Evolutionary conservation across 371 early-diverging fungal genomes (phyloP), one percentile per base, ranked within the genome.

Genomic region (Mycotypha africana): DNA sequence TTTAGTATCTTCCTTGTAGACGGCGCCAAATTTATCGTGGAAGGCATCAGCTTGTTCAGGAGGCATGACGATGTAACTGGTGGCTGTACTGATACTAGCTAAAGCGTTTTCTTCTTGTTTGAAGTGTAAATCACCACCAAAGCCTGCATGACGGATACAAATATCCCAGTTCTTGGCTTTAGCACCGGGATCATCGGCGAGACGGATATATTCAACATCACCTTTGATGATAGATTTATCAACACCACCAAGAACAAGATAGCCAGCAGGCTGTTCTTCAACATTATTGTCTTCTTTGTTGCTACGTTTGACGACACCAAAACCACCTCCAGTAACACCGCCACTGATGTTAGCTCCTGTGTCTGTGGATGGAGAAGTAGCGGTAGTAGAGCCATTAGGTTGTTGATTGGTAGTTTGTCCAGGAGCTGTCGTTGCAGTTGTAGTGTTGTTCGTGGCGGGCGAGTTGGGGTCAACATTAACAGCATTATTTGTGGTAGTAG

Each of bases 121-220:
- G 7, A 70, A 41, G 11, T 49, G 38, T 10, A 70, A 45, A 19
- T 26, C 19, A 21, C 42, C 33, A 30, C 59, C 70, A 25, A 70
- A 63, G 28, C 57, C 51, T 10, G 64, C 67, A 49, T 63, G 53
- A 39, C 61, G 56, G 19, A 70, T 66, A 37, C 61, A 64, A 28
- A 70, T 52, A 47, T 70, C 67, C 70, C 70, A 70, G 45, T 60
- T 66, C 44, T 60, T 63, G 31, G 45, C 54, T 34, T 43, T 42
- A 19, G 49, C 58, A 21, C 50, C 58, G 20, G 41, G 51, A 10
- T 49, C 36, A 33, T 54, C 47, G 9, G 67, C 58, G n/a, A 70
- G 44, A 24, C 51, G 58, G 42, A 66, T 47, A 45, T 70, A 70
- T 7, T 51, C 21, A 9, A 70, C 45, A 16, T 66, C 45, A 14